These are phyloP conservation scores for Leccinum uliginosum DNA, from an alignment of 768 basidiomycete genomes.

Conservation along the genomic window DNA sequence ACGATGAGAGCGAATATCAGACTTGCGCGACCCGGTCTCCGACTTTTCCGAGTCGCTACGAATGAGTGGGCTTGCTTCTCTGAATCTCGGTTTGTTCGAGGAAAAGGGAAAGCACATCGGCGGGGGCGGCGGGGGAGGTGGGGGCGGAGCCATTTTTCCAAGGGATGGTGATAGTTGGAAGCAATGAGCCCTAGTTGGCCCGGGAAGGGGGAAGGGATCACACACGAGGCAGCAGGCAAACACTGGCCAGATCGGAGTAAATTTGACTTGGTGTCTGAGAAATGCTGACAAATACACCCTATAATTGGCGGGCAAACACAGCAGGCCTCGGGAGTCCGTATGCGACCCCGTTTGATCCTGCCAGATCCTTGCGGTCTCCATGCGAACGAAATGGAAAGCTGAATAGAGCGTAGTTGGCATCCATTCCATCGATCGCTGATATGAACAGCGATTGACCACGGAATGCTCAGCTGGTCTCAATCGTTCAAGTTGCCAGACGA, in stretches of 20 bases:
- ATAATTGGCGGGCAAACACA: slow-evolving; percentile 11
- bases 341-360: slow-evolving; percentile 21
- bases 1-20: slow-evolving; percentile 28
- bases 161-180: slow-evolving; percentile 13
- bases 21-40: slow-evolving; percentile 37
- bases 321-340: slow-evolving; percentile 13
- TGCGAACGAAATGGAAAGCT: slow-evolving; percentile 12
- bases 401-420: slow-evolving; percentile 9
- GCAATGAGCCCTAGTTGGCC: slow-evolving; percentile 16
- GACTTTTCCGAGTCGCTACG: slow-evolving; percentile 40
- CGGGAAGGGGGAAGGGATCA: slow-evolving; percentile 12
- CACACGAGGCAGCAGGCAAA: slow-evolving; percentile 31
- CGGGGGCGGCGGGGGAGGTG: slow-evolving; percentile 45
- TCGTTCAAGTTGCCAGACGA: not conserved
- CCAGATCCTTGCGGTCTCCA: slow-evolving; percentile 11
- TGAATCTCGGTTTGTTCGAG: slow-evolving; percentile 24
- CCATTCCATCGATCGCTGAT: slow-evolving; percentile 9
- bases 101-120: slow-evolving; percentile 60
- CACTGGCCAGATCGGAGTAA: slow-evolving; percentile 22
- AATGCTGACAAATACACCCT: slow-evolving; percentile 24
- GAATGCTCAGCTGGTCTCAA: not conserved
- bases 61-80: slow-evolving; percentile 29
- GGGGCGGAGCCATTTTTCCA: slow-evolving; percentile 45
- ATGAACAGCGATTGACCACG: slow-evolving; percentile 5
- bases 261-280: slow-evolving; percentile 21